Base-by-base conservation (phyloP, 192 early-diverging fungal genomes). In the Backusella australiensis region DNA sequence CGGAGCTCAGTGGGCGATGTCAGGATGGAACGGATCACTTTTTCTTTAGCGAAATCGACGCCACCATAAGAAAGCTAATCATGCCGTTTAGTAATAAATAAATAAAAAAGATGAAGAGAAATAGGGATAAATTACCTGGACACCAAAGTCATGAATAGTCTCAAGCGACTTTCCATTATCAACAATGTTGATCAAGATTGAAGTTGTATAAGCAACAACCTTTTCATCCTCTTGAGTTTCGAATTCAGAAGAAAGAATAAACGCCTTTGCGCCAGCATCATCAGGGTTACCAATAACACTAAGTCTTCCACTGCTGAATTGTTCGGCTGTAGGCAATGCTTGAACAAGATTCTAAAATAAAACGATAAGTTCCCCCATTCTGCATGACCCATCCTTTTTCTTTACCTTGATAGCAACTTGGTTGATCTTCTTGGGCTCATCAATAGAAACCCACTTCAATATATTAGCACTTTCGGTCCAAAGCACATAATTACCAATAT, bases 381-480 rank as follows among this genome's bases (percentile, higher is more conserved):
- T 79, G 44, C 82, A 78, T 82, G 80, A 83, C 12, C 39, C 9
- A 80, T 85, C 81, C 4, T 81, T 73, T 52, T 83, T 83, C 75
- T 73, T 79, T 56, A 83, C 80, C 44, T 72, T 23, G 1, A 49
- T 67, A 76, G 79, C 34, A 32, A 80, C 79, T 67, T 84, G 73
- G 17, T 80, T 76, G 69, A 84, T 29, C 15, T 71, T 41, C 26
- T 71, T 46, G 26, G 53, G 21, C 23, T 56, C 53, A 6, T 71
- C 39, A 29, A 71, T 71, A 34, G 80, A 34, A 85, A 38, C 72
- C 77, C 26, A 78, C 41, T 56, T 68, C 49, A 63, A 72, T 71
- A 81, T 81, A 84, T 15, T 87, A 6, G 83, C 72, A 35, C 80
- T 49, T 19, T 87, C 88, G 36, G 83, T 82, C 88, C 88, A 89